phyloP scores from a whole-genome alignment of 1,139 yeast genomes.

The Yamadazyma spencermartinsiae region DNA sequence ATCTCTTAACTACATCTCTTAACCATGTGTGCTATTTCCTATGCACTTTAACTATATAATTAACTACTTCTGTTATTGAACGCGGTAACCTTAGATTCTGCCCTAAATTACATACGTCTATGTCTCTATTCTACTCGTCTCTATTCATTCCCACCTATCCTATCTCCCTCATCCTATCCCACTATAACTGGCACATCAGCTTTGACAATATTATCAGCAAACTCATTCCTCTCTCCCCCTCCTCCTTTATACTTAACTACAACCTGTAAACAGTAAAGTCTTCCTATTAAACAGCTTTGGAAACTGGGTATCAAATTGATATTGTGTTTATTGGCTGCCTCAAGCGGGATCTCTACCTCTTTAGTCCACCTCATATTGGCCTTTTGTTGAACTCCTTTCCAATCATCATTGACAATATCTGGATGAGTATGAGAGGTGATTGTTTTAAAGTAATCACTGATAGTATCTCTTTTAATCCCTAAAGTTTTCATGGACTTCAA shows the following conservation, averaged over 20 bases:
- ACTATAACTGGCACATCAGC: conserved; percentile 45
- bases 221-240: conserved; percentile 34
- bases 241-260: conserved; percentile 41
- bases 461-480: conserved; percentile 43
- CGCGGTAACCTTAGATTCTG: not conserved
- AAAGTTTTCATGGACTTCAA: conserved; percentile 41
- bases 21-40: not conserved
- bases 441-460: conserved; percentile 37
- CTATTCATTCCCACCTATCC: not conserved
- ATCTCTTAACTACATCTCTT: too few species aligned
- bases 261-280: conserved; percentile 44
- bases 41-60: not conserved
- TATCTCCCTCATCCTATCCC: conserved; percentile 25
- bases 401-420: conserved; percentile 24
- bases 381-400: conserved; percentile 28
- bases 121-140: not conserved
- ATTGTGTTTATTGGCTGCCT: conserved; percentile 36
- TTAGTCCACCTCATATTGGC: conserved; percentile 28
- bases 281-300: conserved; percentile 46
- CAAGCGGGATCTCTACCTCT: conserved; percentile 31
- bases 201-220: conserved; percentile 35
- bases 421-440: conserved; percentile 24
- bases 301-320: conserved; percentile 43
- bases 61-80: too few species aligned
- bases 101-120: not conserved